phyloP scores from a whole-genome alignment of 768 basidiomycete genomes.

The Mycena indigotica region DNA sequence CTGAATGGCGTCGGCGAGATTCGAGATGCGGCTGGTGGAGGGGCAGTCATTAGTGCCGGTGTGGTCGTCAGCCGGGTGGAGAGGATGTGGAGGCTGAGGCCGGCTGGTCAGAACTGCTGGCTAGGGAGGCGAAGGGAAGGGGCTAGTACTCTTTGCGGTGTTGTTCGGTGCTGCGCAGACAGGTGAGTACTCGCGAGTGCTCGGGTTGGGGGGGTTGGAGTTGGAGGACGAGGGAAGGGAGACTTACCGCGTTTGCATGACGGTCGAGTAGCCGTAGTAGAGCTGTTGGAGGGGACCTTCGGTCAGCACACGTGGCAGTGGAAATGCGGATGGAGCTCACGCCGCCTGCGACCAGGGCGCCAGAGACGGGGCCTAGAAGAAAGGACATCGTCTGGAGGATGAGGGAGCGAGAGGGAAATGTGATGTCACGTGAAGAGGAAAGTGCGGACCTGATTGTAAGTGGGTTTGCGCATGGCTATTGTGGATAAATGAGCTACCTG shows the following conservation, averaged over 20 bases:
- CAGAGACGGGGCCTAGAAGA: slow-evolving; percentile 67
- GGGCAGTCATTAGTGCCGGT: slow-evolving; percentile 48
- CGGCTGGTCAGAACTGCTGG: not conserved
- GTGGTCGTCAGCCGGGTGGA: slow-evolving; percentile 55
- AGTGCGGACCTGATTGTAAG: no score
- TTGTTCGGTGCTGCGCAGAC: slow-evolving; percentile 53
- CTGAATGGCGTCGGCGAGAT: slow-evolving; percentile 50
- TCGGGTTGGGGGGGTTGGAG: no score
- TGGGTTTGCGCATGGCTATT: no score
- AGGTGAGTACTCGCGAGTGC: not conserved
- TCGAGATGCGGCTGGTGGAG: slow-evolving; percentile 56
- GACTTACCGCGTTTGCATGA: slow-evolving; percentile 59
- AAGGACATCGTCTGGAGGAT: slow-evolving; percentile 49
- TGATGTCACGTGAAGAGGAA: no score
- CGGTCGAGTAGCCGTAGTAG: slow-evolving; percentile 71
- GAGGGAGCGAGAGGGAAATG: not conserved
- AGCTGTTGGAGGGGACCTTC: slow-evolving; percentile 38
- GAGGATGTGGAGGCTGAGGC: slow-evolving; percentile 48
- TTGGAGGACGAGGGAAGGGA: not conserved
- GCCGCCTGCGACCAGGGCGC: slow-evolving; percentile 68
- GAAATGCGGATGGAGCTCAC: slow-evolving; percentile 36
- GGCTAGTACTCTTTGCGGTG: slow-evolving; percentile 56
- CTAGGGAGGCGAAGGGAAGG: not conserved
- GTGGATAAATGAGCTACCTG: no score
- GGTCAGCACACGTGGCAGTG: not conserved